phyloP scores from a whole-genome alignment of 106 monocot species.

The Allium sativum region DNA sequence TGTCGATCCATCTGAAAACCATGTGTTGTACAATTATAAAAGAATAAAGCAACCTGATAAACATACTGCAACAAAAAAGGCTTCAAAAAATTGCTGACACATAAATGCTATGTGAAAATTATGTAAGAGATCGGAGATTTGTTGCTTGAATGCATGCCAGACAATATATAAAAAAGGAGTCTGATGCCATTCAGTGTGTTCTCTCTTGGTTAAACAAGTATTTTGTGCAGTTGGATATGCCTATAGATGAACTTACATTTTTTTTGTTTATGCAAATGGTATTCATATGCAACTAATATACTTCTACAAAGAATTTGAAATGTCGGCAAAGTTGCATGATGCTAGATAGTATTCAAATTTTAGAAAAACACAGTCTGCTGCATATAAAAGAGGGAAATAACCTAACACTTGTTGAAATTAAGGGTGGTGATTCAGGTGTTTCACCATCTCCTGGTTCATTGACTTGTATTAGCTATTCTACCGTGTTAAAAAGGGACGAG shows the following conservation, averaged over 20 bases:
- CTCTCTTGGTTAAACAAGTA: slow-evolving; percentile 54
- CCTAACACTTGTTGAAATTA: slow-evolving; percentile 22
- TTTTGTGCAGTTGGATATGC: slow-evolving; percentile 35
- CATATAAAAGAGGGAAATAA: slow-evolving; percentile 20
- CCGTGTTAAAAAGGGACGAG: slow-evolving; percentile 30
- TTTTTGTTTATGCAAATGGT: slow-evolving; percentile 17
- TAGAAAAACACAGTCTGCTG: slow-evolving; percentile 4
- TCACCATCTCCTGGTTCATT: slow-evolving; percentile 59
- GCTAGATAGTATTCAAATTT: neutral
- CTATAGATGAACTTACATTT: slow-evolving; percentile 20
- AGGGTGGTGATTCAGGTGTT: slow-evolving; percentile 55
- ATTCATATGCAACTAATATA: slow-evolving; percentile 21
- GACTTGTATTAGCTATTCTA: slow-evolving; percentile 52
- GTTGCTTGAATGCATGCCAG: slow-evolving; percentile 36
- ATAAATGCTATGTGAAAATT: slow-evolving; percentile 70
- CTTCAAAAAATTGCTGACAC: slow-evolving; percentile 13
- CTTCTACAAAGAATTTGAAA: slow-evolving; percentile 42
- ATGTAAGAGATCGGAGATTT: slow-evolving; percentile 36
- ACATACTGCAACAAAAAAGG: neutral
- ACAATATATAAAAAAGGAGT: slow-evolving; percentile 50
- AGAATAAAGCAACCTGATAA: slow-evolving; percentile 3
- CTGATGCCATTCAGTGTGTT: slow-evolving; percentile 72
- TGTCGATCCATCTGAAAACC: slow-evolving; percentile 10
- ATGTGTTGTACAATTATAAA: neutral
- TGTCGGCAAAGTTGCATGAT: slow-evolving; percentile 18